Conservation (phyloP, 495 filamentous ascomycete genomes). For the Thozetella sp. region DNA sequence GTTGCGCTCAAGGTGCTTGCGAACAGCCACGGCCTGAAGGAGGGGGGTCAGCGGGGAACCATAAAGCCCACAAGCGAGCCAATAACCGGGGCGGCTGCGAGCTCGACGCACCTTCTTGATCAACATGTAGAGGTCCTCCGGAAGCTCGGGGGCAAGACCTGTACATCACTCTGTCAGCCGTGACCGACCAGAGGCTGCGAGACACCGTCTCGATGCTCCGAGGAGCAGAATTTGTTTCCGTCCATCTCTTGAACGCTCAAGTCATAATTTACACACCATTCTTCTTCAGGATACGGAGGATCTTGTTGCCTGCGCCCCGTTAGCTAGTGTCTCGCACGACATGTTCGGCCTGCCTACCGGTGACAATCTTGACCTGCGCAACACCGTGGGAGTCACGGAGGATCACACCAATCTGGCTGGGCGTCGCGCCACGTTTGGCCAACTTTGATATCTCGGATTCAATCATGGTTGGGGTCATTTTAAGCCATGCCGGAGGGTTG, state of each 20-base stretch:
- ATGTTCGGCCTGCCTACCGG: conserved; percentile 63
- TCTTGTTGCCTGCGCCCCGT: conserved; percentile 83
- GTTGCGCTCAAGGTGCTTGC: conserved; percentile 99
- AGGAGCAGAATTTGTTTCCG: conserved; percentile 6
- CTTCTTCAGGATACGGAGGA: conserved; percentile 96
- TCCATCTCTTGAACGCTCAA: conserved; percentile 10
- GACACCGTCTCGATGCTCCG: conserved; percentile 6
- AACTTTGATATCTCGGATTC: conserved; percentile 99
- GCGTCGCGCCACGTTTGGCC: conserved; percentile 94
- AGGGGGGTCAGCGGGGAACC: conserved; percentile 5
- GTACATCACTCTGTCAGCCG: conserved; percentile 93
- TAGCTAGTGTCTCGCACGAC: conserved; percentile 3
- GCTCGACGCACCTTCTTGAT: conserved; percentile 93
- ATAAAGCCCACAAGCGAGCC: not conserved
- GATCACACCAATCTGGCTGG: conserved; percentile 97
- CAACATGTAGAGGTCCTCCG: conserved; percentile 97
- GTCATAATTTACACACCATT: conserved; percentile 41
- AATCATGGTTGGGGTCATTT: conserved; percentile 87
- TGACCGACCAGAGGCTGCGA: conserved; percentile 90
- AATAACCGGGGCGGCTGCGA: not conserved
- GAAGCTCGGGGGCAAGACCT: conserved; percentile 97
- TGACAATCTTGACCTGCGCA: conserved; percentile 94
- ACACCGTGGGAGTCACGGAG: conserved; percentile 97
- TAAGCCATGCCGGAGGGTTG: conserved; percentile 87
- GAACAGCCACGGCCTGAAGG: conserved; percentile 87